These are phyloP conservation scores for Cercospora citrullina DNA, from an alignment of 2,329 filamentous ascomycete species.

Conservation along the genomic window DNA sequence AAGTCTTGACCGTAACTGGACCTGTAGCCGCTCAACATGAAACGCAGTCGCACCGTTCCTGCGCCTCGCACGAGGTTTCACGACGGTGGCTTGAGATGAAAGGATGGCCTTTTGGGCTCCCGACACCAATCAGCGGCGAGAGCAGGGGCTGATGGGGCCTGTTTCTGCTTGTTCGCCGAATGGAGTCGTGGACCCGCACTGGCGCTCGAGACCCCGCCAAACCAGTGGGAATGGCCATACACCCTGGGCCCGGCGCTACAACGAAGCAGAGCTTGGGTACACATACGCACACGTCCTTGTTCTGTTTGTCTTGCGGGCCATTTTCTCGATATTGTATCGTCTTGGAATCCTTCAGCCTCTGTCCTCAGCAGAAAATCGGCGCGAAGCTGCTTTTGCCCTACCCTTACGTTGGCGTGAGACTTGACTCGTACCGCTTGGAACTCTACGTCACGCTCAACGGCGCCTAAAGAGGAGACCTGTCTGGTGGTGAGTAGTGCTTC, in stretches of 20 bases:
- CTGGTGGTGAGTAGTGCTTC: neutral
- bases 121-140: constrained; percentile 5
- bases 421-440: constrained; percentile 8
- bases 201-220: constrained; percentile 14
- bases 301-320: neutral
- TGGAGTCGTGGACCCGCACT: constrained; percentile 8
- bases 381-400: neutral
- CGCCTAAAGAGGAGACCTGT: constrained; percentile 5
- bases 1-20: constrained; percentile 10
- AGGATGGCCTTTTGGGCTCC: neutral
- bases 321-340: neutral
- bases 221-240: constrained; percentile 2
- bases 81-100: constrained; percentile 12
- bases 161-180: constrained; percentile 6
- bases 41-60: constrained; percentile 10
- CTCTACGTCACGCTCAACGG: constrained; percentile 16
- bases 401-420: constrained; percentile 1
- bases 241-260: constrained; percentile 13
- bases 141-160: neutral
- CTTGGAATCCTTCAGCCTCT: neutral
- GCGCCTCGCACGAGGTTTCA: constrained; percentile 12
- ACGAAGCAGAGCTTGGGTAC: neutral
- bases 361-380: neutral
- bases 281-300: neutral
- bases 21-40: constrained; percentile 19